Base-by-base conservation (phyloP, 1,139 yeast genomes). In the Kurtzmaniella natalensis region DNA sequence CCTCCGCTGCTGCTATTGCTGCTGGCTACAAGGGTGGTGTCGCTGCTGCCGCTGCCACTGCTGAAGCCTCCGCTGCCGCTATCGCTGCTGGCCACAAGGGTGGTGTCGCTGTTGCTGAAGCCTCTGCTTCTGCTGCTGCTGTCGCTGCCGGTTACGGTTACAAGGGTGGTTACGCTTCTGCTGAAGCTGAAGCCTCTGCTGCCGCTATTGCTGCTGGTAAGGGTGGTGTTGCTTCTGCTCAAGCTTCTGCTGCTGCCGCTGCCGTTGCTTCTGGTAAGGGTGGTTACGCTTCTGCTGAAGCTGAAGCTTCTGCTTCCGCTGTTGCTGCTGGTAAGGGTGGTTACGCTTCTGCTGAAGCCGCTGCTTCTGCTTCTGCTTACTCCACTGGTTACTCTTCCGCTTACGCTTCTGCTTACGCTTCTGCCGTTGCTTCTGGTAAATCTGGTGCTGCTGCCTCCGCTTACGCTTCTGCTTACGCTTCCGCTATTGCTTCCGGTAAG, bases 91-190 rank as follows among this genome's bases (percentile, higher is more conserved):
- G 16, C 26, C 26, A 10, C 9, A 16, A 7, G 11, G 15, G 26
- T 23, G 14, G 14, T 16, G 26, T 14, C 14, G 26, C 16, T 13
- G 10, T 16, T 11, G 26, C 26, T 11, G 14, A n/a, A 8, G 26
- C 26, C 14, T 14, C 26, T 23, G 26, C 26, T 13, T 23, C 26
- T 11, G 26, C 26, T 13, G 26, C 26, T 13, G 26, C 26, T 23
- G 11, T 16, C 14, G 26, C 26, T 23, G 26, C 26, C 14, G n/a
- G n/a, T n/a, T n/a, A n/a, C n/a, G n/a, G n/a, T n/a, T n/a, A n/a
- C n/a, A n/a, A n/a, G n/a, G n/a, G n/a, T n/a, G n/a, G n/a, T n/a
- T n/a, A n/a, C n/a, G 26, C 26, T 23, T 14, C 26, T 23, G 26
- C 26, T 7, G 11, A 14, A 5, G 26, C 26, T 11, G 26, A 7